A percentile compares a stretch with the other conserved stretches of the same genome.
phyloP scores from a whole-genome alignment of 1,139 yeast genomes.

The Spathaspora jeffriesii region DNA sequence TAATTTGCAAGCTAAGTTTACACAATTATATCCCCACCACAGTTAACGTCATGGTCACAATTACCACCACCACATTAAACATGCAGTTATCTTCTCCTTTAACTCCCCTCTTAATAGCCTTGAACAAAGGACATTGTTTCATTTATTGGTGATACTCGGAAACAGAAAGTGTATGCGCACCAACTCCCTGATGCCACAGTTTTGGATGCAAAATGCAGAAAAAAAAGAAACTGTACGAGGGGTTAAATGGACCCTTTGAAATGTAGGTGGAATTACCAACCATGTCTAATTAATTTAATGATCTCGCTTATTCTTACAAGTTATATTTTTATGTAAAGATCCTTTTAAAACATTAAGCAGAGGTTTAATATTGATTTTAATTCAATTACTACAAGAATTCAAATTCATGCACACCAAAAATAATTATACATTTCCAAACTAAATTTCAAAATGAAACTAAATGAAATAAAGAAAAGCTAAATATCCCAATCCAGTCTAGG shows the following conservation, averaged over 20 bases:
- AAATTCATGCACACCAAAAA: constrained; percentile 2
- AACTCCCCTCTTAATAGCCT: background rate
- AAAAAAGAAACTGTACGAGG: background rate
- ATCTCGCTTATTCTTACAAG: background rate
- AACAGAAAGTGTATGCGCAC: background rate
- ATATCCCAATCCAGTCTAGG: constrained; percentile 1
- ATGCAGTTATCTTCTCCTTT: background rate
- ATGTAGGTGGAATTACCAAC: background rate
- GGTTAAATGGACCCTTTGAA: background rate
- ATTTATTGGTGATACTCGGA: background rate
- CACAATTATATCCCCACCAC: background rate
- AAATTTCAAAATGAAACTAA: background rate
- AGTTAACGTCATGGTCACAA: background rate
- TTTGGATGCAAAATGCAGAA: background rate
- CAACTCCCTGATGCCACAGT: background rate
- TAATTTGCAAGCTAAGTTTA: background rate
- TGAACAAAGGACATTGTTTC: background rate
- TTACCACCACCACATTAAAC: background rate
- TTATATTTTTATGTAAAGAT: background rate
- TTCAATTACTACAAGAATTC: background rate
- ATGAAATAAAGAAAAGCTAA: background rate
- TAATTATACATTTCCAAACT: constrained; percentile 1
- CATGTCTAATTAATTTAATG: background rate
- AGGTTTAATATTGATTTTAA: background rate
- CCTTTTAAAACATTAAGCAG: background rate